Evolutionary conservation across 371 early-diverging fungal species (phyloP).

Genomic region (Nematocida sp.): DNA sequence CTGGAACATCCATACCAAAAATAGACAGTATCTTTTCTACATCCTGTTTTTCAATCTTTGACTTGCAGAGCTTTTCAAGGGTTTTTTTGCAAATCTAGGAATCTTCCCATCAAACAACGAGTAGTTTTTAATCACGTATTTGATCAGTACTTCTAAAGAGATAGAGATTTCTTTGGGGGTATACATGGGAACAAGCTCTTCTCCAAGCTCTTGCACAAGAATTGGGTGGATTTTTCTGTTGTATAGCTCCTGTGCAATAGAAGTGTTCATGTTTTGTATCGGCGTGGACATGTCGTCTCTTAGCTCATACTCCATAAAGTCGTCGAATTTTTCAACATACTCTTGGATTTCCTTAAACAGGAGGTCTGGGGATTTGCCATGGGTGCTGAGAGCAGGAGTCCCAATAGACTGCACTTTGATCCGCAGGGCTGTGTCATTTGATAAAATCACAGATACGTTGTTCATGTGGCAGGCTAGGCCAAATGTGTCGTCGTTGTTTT

Average conservation of each 20-base stretch:
- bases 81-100: constrained; percentile 3
- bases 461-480: constrained; percentile 27
- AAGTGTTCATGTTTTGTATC: neutral
- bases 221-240: neutral
- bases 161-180: neutral
- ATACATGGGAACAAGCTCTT: constrained; percentile 1
- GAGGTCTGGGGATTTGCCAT: neutral
- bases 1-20: constrained; percentile 12
- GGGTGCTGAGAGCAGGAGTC: neutral
- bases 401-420: constrained; percentile 11
- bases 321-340: neutral
- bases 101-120: neutral
- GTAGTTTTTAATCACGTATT: constrained; percentile 34
- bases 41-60: neutral
- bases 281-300: constrained; percentile 2
- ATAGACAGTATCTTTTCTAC: neutral
- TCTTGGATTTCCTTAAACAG: constrained; percentile 16
- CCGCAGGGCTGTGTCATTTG: constrained; percentile 23
- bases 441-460: constrained; percentile 4
- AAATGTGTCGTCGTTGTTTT: constrained; percentile 41
- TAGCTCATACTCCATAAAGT: constrained; percentile 38
- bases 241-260: constrained; percentile 6
- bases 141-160: constrained; percentile 10
- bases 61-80: neutral
- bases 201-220: constrained; percentile 14